These are phyloP conservation scores for Clonostachys rosea DNA, from an alignment of 2,329 filamentous ascomycete species.

Conservation along the genomic window DNA sequence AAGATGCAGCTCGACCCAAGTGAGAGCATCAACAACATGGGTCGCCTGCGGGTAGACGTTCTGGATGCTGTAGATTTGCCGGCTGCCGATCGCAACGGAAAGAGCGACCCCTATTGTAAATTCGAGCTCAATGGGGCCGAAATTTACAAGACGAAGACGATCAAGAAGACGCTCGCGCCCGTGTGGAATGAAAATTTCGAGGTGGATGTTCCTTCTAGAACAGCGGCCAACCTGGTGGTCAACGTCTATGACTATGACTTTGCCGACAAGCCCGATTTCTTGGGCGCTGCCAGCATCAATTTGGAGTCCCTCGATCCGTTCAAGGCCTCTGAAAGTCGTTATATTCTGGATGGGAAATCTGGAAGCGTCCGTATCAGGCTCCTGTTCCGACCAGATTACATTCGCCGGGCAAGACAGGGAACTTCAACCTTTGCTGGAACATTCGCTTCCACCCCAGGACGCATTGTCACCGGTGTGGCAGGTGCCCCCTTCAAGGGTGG, in stretches of 20 bases:
- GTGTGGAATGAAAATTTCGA: conserved; percentile 98
- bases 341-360: conserved; percentile 83
- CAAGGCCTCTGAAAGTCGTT: conserved; percentile 67
- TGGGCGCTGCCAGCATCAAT: conserved; percentile 75
- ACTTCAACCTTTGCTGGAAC: conserved; percentile 91
- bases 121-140: conserved; percentile 88
- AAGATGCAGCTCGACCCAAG: conserved; percentile 90
- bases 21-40: conserved; percentile 99
- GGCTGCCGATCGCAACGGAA: conserved; percentile 91
- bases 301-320: conserved; percentile 83
- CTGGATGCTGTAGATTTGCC: conserved; percentile 85
- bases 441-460: conserved; percentile 76
- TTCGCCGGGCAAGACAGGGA: conserved; percentile 80
- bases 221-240: conserved; percentile 75
- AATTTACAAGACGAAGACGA: conserved; percentile 89
- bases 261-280: conserved; percentile 85
- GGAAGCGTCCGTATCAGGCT: conserved; percentile 78
- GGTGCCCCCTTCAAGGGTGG: conserved; percentile 95
- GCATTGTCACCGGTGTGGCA: conserved; percentile 75
- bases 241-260: conserved; percentile 96
- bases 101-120: conserved; percentile 94
- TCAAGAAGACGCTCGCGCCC: conserved; percentile 95
- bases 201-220: conserved; percentile 74
- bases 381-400: conserved; percentile 89
- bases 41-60: conserved; percentile 88